These are phyloP conservation scores for Chrysosphaeria jannelii DNA, from an alignment of 2,329 filamentous ascomycete species.

Conservation along the genomic window DNA sequence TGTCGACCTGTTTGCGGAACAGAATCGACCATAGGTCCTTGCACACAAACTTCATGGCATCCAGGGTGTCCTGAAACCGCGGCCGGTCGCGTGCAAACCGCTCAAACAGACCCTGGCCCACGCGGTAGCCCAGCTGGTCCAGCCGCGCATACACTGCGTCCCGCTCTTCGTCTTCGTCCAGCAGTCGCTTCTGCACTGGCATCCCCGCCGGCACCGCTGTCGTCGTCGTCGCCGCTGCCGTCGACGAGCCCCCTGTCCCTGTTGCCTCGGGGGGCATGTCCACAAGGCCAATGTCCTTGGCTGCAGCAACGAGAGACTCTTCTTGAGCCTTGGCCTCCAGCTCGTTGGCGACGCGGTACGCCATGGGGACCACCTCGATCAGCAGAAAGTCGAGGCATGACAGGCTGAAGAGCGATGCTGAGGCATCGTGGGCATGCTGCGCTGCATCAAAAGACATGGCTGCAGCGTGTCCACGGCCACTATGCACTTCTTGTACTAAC, in stretches of 20 bases:
- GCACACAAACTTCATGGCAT: constrained; percentile 94
- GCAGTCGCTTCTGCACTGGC: constrained; percentile 9
- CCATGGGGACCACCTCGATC: constrained; percentile 88
- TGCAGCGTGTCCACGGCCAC: too few species aligned
- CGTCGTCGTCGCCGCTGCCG: neutral
- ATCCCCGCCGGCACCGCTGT: constrained; percentile 4
- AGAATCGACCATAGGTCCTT: constrained; percentile 92
- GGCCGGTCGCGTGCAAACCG: constrained; percentile 67
- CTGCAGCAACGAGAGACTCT: constrained; percentile 10
- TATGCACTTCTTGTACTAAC: too few species aligned
- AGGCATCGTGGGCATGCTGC: constrained; percentile 42
- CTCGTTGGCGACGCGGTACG: constrained; percentile 57
- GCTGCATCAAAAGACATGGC: constrained; percentile 49
- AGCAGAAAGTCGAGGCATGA: constrained; percentile 83
- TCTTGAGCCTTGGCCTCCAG: constrained; percentile 17
- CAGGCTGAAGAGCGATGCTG: constrained; percentile 42
- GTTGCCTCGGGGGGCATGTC: constrained; percentile 1
- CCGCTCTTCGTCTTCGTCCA: constrained; percentile 52
- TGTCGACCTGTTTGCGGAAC: constrained; percentile 93
- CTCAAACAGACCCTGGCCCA: constrained; percentile 77
- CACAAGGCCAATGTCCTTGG: constrained; percentile 4
- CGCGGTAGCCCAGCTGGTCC: constrained; percentile 64
- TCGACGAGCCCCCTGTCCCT: neutral
- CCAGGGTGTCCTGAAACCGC: constrained; percentile 70
- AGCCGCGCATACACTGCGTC: constrained; percentile 67